A percentile compares a stretch with the other conserved stretches of the same genome.
Evolutionary conservation across 169 alveolate genomes (phyloP).

Genomic region (Plasmodium gonderi): DNA sequence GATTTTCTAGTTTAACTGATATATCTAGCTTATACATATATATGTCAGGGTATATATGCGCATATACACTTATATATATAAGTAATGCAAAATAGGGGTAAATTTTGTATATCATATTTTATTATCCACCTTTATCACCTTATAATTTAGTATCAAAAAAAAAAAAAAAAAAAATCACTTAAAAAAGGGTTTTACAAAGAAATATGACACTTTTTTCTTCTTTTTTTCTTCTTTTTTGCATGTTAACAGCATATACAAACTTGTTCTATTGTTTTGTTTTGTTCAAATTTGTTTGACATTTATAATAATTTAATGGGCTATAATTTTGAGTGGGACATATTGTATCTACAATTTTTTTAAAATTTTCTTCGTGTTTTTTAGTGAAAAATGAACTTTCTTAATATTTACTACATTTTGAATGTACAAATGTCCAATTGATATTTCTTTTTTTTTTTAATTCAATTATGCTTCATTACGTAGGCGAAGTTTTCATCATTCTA

Average conservation of each 20-base stretch:
- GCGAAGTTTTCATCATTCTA: neutral
- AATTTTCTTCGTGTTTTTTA: neutral
- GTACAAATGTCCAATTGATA: neutral
- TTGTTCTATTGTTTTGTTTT: too few relatives aligned
- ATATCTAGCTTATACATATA: too few relatives aligned
- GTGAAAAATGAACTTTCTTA: neutral
- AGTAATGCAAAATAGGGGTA: too few relatives aligned
- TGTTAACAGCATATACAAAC: too few relatives aligned
- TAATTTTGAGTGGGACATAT: too few relatives aligned
- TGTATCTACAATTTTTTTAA: too few relatives aligned
- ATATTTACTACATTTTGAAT: neutral
- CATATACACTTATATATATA: neutral
- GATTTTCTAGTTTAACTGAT: neutral
- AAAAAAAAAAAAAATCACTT: neutral
- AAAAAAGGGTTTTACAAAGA: neutral
- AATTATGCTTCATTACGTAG: neutral
- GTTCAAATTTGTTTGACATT: too few relatives aligned
- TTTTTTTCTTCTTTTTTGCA: neutral
- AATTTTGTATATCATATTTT: neutral
- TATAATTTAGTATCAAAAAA: neutral
- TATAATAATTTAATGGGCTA: too few relatives aligned
- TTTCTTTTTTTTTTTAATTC: neutral
- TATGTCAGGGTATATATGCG: too few relatives aligned
- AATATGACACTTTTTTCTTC: neutral
- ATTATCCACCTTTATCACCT: neutral